Evolutionary conservation across 1,284 basidiomycete genomes (phyloP), one percentile per base, ranked within the genome.

Genomic region (Ceraceosorus guamensis): DNA sequence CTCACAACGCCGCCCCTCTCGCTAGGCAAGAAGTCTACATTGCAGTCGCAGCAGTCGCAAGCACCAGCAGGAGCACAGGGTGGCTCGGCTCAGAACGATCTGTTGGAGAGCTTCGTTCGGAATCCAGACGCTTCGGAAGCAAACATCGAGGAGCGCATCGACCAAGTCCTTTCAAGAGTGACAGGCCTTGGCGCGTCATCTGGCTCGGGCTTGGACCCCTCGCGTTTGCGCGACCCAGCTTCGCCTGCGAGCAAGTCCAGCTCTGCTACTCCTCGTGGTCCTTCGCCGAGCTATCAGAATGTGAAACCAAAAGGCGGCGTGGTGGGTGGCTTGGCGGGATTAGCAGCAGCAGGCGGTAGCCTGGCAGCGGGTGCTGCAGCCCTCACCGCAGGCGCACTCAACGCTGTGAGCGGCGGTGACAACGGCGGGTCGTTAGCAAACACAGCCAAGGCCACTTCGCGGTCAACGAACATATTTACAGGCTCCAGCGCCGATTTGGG

Each of bases 71-170:
- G n/a, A n/a, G n/a, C n/a, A n/a, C n/a, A n/a, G n/a, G n/a, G n/a
- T n/a, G n/a, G n/a, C n/a, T n/a, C n/a, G n/a, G n/a, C n/a, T n/a
- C n/a, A 50, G 7, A 60, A 58, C 0, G 67, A 70, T 45, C 37
- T 68, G 50, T 52, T 70, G 34, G 65, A 67, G 41, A 56, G 53
- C 8, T 49, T 70, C 3, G 16, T 70, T 16, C 52, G 60, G 5
- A 46, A 54, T 16, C 31, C 52, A 33, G 48, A 53, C 18, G 33
- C 48, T 6, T 46, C 46, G 10, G 54, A 58, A 10, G 43, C 47
- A 7, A 37, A 45, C 7, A 57, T 68, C 4, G 67, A 70, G 46
- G 67, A 68, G 11, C 54, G 56, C 35, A 70, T 70, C 56, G 64
- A 70, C 30, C 65, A 66, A 16, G 66, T 70, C 4, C 57, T 70